A percentile compares a stretch with the other conserved stretches of the same genome.
These are phyloP conservation scores for Endotrypanum monterogeii DNA, from an alignment of 208 protist genomes.

Conservation along the genomic window DNA sequence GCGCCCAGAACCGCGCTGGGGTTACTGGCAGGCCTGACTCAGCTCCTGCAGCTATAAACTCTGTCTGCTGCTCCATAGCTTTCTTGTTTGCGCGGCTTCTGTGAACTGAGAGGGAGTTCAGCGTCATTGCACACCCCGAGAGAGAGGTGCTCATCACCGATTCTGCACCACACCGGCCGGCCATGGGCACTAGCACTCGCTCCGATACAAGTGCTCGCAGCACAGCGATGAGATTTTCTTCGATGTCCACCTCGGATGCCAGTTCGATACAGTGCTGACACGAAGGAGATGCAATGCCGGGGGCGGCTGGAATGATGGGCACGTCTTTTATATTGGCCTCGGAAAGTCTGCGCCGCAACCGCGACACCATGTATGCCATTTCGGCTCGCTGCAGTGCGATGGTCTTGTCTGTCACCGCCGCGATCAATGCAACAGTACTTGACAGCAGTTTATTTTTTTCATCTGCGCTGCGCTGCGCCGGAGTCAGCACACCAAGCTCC, in stretches of 20 bases:
- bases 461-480: background rate
- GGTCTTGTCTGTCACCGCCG: constrained; percentile 17
- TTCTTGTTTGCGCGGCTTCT: background rate
- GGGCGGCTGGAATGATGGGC: constrained; percentile 15
- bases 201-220: constrained; percentile 18
- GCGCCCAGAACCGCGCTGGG: constrained; percentile 24
- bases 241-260: constrained; percentile 20
- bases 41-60: too few relatives aligned
- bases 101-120: constrained; percentile 19
- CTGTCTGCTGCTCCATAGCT: background rate
- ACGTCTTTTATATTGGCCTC: constrained; percentile 21
- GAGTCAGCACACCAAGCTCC: constrained; percentile 12
- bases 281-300: constrained; percentile 14
- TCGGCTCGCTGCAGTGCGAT: constrained; percentile 27
- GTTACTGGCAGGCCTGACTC: too few relatives aligned
- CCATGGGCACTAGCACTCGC: constrained; percentile 28
- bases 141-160: constrained; percentile 19
- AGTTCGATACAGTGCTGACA: constrained; percentile 46
- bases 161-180: constrained; percentile 12
- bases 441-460: background rate
- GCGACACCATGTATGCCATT: constrained; percentile 33
- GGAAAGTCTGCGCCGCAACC: constrained; percentile 25
- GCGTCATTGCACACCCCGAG: constrained; percentile 12
- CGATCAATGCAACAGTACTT: constrained; percentile 11
- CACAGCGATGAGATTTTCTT: constrained; percentile 22